Conservation (phyloP, 805 yeast species). For the Ogataea paradorogensis region DNA sequence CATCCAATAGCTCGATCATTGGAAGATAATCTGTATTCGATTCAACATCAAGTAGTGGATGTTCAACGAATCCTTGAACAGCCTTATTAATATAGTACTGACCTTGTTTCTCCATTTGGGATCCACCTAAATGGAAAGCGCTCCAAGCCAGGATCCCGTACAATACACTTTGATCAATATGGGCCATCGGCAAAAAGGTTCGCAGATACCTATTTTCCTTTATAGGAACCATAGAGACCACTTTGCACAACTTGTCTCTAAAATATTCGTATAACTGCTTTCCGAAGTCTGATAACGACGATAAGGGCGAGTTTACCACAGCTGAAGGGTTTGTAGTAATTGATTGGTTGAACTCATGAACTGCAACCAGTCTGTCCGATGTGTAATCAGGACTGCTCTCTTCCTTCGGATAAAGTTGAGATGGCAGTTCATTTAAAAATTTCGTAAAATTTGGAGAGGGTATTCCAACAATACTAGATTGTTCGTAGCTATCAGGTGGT, state of each 20-base stretch:
- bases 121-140: slow-evolving; percentile 48
- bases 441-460: slow-evolving; percentile 27
- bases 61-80: slow-evolving; percentile 38
- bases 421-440: slow-evolving; percentile 20
- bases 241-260: slow-evolving; percentile 41
- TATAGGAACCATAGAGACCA: slow-evolving; percentile 48
- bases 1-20: slow-evolving; percentile 28
- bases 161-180: slow-evolving; percentile 47
- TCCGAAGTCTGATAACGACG: slow-evolving; percentile 34
- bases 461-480: no score
- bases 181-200: slow-evolving; percentile 55
- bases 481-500: no score
- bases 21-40: slow-evolving; percentile 14
- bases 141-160: slow-evolving; percentile 56
- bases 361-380: neutral
- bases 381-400: neutral
- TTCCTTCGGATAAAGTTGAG: neutral
- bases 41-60: slow-evolving; percentile 29
- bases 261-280: slow-evolving; percentile 46
- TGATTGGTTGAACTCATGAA: slow-evolving; percentile 3
- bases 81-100: slow-evolving; percentile 46
- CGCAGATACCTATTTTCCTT: slow-evolving; percentile 50
- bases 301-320: slow-evolving; percentile 26
- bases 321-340: slow-evolving; percentile 28
- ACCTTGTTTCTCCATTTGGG: slow-evolving; percentile 46